Percentiles rank a stretch among this genome's conserved stretches.
Conservation (phyloP, 148 eudicot species). For the Drosera capensis region DNA sequence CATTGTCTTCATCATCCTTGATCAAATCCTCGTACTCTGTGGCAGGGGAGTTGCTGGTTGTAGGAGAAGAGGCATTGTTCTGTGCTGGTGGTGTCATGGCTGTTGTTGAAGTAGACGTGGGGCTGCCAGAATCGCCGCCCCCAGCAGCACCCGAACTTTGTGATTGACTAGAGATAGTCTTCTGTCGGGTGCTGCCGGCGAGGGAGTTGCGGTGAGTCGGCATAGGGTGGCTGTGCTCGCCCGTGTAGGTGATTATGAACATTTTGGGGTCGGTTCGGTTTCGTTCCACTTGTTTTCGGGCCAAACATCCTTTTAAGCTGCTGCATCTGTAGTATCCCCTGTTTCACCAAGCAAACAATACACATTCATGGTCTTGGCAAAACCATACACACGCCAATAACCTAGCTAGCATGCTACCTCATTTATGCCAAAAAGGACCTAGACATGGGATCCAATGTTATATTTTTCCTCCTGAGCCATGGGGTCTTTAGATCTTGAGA, state of each 20-base stretch:
- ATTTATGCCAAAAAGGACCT: not conserved
- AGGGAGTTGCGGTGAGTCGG: constrained; percentile 74
- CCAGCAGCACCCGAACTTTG: not conserved
- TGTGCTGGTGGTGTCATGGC: not conserved
- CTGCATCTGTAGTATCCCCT: constrained; percentile 87
- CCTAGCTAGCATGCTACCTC: too few relatives aligned
- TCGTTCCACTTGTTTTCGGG: constrained; percentile 86
- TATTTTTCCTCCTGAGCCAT: not conserved
- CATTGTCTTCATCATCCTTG: constrained; percentile 4
- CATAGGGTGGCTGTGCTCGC: constrained; percentile 76
- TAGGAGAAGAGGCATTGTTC: not conserved
- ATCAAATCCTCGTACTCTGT: constrained; percentile 1
- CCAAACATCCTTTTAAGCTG: constrained; percentile 60
- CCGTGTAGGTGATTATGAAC: constrained; percentile 84
- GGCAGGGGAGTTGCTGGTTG: not conserved
- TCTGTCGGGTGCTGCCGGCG: constrained; percentile 74
- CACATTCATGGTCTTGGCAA: not conserved
- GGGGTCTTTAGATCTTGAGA: not conserved
- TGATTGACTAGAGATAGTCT: constrained; percentile 14
- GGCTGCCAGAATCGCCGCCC: not conserved
- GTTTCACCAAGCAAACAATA: constrained; percentile 10
- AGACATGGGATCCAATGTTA: not conserved
- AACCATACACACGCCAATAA: too few relatives aligned
- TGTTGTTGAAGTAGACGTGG: not conserved
- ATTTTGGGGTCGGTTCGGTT: constrained; percentile 66